phyloP scores from a whole-genome alignment of 345 rosid species.

The Melastoma malabathricum region DNA sequence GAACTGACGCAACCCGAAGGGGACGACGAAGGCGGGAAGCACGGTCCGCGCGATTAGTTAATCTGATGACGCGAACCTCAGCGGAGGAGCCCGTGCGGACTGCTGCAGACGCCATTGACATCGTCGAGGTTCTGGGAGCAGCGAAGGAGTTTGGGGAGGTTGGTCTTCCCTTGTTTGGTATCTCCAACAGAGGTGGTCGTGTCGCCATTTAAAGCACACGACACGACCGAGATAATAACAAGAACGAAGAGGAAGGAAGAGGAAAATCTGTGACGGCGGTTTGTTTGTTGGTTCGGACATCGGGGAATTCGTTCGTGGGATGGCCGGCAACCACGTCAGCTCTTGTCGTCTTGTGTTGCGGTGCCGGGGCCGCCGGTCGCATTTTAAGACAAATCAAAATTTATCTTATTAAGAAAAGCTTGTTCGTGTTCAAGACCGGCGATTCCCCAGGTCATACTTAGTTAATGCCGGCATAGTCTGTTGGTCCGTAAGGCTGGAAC shows the following conservation, averaged over 20 bases:
- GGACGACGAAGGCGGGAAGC: neutral
- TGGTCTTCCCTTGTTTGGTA: neutral
- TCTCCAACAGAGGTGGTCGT: neutral
- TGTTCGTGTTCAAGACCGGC: no score
- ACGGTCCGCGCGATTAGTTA: neutral
- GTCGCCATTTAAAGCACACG: no score
- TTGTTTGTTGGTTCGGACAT: neutral
- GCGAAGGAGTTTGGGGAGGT: neutral
- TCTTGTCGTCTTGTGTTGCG: neutral
- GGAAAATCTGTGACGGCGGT: neutral
- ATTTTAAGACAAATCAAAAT: no score
- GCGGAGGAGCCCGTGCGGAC: neutral
- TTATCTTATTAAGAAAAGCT: no score
- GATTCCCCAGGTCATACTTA: neutral
- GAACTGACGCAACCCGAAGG: constrained; percentile 1
- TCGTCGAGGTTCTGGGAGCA: neutral
- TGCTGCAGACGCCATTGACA: constrained; percentile 3
- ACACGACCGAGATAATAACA: no score
- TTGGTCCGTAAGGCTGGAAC: constrained; percentile 20
- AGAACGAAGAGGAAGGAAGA: no score
- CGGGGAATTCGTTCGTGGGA: constrained; percentile 1
- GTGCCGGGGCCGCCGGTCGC: neutral
- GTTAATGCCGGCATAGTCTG: constrained; percentile 10
- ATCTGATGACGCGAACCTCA: neutral
- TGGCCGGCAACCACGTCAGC: neutral